phyloP scores from a whole-genome alignment of 1,284 basidiomycete species.

The Trichosporon inkin region DNA sequence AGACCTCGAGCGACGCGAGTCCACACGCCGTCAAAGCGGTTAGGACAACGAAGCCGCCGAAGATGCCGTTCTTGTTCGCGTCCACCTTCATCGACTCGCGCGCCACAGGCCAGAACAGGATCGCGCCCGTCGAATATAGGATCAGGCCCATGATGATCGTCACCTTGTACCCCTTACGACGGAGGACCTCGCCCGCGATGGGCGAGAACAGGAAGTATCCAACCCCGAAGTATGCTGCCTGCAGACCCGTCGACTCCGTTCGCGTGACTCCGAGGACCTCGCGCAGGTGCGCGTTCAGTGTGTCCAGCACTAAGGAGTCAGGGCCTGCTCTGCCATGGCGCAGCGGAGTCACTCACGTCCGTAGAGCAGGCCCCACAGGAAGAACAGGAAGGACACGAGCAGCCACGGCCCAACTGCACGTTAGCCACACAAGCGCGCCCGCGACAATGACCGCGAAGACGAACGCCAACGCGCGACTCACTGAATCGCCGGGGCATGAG shows the following conservation, averaged over 20 bases:
- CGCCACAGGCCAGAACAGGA: conserved; percentile 77
- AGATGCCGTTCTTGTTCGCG: conserved; percentile 50
- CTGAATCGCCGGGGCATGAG: conserved; percentile 2
- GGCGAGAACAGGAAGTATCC: conserved; percentile 59
- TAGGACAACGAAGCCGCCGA: conserved; percentile 69
- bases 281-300: conserved; percentile 79
- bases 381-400: conserved; percentile 73
- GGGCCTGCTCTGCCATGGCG: conserved; percentile 60
- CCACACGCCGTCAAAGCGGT: conserved; percentile 66
- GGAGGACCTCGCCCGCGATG: conserved; percentile 49
- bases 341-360: conserved; percentile 64
- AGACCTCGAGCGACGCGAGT: conserved; percentile 51
- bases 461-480: not conserved
- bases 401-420: conserved; percentile 56
- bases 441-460: not conserved
- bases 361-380: conserved; percentile 62
- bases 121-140: conserved; percentile 67
- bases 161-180: conserved; percentile 52
- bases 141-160: conserved; percentile 61
- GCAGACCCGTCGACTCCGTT: conserved; percentile 74
- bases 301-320: conserved; percentile 60
- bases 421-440: not conserved
- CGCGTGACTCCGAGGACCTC: conserved; percentile 68
- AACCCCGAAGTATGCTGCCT: conserved; percentile 69
- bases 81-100: conserved; percentile 49